phyloP scores from a whole-genome alignment of 116 monocot species.

The Cymodocea nodosa region DNA sequence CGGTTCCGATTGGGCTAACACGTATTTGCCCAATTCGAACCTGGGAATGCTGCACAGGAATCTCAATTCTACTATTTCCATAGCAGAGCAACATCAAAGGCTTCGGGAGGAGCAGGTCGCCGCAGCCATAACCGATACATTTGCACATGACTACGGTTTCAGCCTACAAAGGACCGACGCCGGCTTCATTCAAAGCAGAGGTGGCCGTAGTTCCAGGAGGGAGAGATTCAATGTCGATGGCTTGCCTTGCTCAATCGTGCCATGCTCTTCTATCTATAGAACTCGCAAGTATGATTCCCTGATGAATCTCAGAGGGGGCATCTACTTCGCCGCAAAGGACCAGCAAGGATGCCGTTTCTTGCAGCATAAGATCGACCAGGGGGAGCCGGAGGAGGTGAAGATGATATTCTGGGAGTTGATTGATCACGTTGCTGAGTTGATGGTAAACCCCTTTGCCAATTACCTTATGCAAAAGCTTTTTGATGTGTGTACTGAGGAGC shows the following conservation, averaged over 20 bases:
- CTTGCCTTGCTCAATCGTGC: neutral
- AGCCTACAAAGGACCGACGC: constrained; percentile 8
- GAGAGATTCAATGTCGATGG: neutral
- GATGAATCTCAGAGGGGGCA: constrained; percentile 11
- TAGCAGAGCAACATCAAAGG: neutral
- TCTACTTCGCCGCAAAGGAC: constrained; percentile 43
- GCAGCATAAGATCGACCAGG: constrained; percentile 41
- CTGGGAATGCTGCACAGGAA: neutral
- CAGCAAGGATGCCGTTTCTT: constrained; percentile 49
- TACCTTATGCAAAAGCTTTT: constrained; percentile 72
- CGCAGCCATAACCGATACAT: neutral
- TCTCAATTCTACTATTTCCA: neutral
- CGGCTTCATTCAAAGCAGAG: neutral
- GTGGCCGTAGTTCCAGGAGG: neutral
- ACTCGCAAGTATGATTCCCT: constrained; percentile 4
- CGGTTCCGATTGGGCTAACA: constrained; percentile 5
- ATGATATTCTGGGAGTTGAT: constrained; percentile 42
- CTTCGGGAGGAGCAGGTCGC: neutral
- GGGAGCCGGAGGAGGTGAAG: constrained; percentile 17
- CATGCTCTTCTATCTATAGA: neutral
- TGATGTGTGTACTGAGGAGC: constrained; percentile 33
- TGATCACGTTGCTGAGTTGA: constrained; percentile 39
- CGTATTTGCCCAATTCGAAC: neutral
- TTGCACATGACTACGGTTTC: constrained; percentile 6
- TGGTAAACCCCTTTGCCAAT: constrained; percentile 54